Percentiles rank a stretch among this genome's conserved stretches.
These are phyloP conservation scores for Penicillium brasilianum DNA, from an alignment of 2,329 filamentous ascomycete species.

Conservation along the genomic window DNA sequence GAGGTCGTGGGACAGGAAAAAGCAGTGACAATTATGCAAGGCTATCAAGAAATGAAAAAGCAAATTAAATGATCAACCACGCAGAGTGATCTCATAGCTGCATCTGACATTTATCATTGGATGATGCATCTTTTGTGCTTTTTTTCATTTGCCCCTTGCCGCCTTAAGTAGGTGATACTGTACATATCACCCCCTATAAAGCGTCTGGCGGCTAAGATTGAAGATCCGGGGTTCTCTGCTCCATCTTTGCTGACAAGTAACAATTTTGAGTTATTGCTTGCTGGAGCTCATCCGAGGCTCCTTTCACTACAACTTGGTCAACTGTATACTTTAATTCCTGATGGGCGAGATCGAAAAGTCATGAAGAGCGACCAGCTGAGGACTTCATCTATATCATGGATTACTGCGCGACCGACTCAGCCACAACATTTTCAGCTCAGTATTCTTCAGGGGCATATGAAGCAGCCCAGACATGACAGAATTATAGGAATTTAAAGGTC, in stretches of 20 bases:
- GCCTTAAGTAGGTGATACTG: too few species aligned
- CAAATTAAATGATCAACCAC: background rate
- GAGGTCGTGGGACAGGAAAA: background rate
- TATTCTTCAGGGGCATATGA: background rate
- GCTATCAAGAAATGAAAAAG: background rate
- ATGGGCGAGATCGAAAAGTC: background rate
- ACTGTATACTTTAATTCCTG: background rate
- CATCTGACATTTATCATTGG: background rate
- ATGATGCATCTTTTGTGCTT: background rate
- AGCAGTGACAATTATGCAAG: constrained; percentile 1
- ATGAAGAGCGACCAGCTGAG: background rate
- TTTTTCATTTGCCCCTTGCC: background rate
- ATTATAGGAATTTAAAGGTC: background rate
- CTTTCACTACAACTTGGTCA: background rate
- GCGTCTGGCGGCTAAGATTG: background rate
- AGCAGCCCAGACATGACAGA: background rate
- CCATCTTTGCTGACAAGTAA: background rate
- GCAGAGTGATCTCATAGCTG: constrained; percentile 3
- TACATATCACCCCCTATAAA: too few species aligned
- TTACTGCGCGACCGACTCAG: background rate
- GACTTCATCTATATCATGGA: background rate
- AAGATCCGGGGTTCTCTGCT: background rate
- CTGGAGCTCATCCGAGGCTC: background rate
- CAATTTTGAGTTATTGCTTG: background rate
- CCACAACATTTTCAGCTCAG: background rate